Percentiles rank a stretch among this genome's conserved stretches.
phyloP scores from a whole-genome alignment of 345 rosid genomes.

The Ceriops zippeliana region DNA sequence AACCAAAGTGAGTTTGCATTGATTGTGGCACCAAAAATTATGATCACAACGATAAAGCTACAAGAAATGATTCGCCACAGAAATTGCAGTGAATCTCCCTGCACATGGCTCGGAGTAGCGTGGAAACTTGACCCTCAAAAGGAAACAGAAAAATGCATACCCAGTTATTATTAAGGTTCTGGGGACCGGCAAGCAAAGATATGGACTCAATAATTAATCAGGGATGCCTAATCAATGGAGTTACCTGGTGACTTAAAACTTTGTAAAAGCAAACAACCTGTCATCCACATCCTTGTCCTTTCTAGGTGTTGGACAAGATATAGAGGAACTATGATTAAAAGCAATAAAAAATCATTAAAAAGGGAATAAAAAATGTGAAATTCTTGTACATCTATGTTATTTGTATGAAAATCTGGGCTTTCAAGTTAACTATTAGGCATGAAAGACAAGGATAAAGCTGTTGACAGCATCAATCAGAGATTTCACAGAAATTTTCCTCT shows the following conservation, averaged over 20 bases:
- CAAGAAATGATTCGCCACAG: too few species aligned
- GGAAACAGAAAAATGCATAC: conserved; percentile 5
- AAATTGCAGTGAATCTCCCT: not conserved
- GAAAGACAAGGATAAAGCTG: not conserved
- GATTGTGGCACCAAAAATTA: too few species aligned
- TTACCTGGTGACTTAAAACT: not conserved
- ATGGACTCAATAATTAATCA: not conserved
- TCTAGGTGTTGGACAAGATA: not conserved
- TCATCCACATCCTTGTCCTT: conserved; percentile 15
- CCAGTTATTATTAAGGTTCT: not conserved
- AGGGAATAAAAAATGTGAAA: conserved; percentile 5
- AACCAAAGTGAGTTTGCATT: too few species aligned
- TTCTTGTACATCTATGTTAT: conserved; percentile 9
- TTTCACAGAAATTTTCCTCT: not conserved
- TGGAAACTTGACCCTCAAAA: not conserved
- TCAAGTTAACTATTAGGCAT: not conserved
- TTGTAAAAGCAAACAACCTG: conserved; percentile 16
- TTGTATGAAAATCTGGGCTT: not conserved
- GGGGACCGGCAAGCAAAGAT: conserved; percentile 10
- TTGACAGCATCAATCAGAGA: conserved; percentile 8
- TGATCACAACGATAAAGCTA: too few species aligned
- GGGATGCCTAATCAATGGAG: not conserved
- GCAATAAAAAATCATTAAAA: not conserved
- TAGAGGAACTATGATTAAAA: not conserved
- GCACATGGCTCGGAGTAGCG: not conserved